These are phyloP conservation scores for Rhodomyrtus tomentosa DNA, from an alignment of 345 rosid genomes.

Conservation along the genomic window DNA sequence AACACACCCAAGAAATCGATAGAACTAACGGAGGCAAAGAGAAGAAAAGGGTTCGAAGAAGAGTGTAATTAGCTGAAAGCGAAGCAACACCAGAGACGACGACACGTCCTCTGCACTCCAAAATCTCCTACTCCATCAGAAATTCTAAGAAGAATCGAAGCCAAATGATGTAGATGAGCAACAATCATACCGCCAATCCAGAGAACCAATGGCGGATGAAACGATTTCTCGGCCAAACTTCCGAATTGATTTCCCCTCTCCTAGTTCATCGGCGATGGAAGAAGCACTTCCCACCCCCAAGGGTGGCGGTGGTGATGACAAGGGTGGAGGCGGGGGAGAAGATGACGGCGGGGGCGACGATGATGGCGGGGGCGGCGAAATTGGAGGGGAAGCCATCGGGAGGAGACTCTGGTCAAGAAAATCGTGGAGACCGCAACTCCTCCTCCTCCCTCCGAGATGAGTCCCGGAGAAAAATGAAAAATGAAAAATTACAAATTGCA, in stretches of 20 bases:
- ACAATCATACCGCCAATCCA: constrained; percentile 55
- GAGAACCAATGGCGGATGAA: constrained; percentile 39
- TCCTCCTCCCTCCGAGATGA: no score
- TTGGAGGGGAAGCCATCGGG: no score
- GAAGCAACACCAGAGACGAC: no score
- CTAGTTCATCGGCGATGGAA: neutral
- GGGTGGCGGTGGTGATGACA: no score
- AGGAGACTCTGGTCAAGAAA: no score
- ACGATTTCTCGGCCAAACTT: constrained; percentile 56
- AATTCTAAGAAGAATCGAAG: neutral
- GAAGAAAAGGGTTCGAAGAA: neutral
- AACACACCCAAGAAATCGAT: neutral
- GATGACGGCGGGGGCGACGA: no score
- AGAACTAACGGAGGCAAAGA: neutral
- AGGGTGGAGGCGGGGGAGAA: no score
- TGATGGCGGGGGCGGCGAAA: no score
- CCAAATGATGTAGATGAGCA: constrained; percentile 40
- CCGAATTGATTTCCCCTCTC: constrained; percentile 21
- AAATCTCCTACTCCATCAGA: neutral
- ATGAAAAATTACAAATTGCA: no score
- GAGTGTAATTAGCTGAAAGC: no score
- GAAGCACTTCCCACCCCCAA: neutral
- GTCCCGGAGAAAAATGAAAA: no score
- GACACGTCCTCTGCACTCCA: neutral
- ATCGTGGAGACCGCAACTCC: no score